Base-by-base conservation (phyloP, 768 basidiomycete species). In the Suillus ampliporus region DNA sequence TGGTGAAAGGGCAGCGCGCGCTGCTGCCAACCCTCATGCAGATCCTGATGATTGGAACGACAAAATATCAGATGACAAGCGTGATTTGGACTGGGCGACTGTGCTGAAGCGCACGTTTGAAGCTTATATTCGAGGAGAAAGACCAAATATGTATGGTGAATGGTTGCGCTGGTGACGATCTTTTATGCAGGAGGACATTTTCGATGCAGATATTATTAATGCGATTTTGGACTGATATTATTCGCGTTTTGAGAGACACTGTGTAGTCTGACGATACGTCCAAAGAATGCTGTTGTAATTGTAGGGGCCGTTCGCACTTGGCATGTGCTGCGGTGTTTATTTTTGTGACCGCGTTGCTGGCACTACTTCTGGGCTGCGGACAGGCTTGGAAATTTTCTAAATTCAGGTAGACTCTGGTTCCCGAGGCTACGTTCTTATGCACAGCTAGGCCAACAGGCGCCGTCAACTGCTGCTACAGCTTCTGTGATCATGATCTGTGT, bases 51-150 rank as follows among this genome's bases (percentile, higher is more conserved):
- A 70, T 61, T 34, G 75, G 75, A 34, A 68, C 71, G n/a, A 71
- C 68, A n/a, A 77, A 77, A 80, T 85, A 14, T 81, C 79, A 48
- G 78, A 82, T 54, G 92, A 94, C 74, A 88, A 89, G 76, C 81
- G 85, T 28, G 93, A 95, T 74, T 76, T 94, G 59, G 87, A 89
- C 71, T 97, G 95, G 96, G 84, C 91, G 43, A 84, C 90, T 19
- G 95, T 97, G 51, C 74, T 97, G 62, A 98, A 98, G 80, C 82
- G 96, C 77, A 94, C 93, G n/a, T 96, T 97, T 73, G 96, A 98
- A 79, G 85, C 87, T 58, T 97, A 92, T 74, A 74, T 97, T 58
- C 83, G 95, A 7, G 91, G 89, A 2, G 95, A 97, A 76, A 77
- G 86, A 35, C 94, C 95, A 23, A 97, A 96, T 72, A 92, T 94